Percentiles rank a stretch among this genome's conserved stretches.
phyloP scores from a whole-genome alignment of 805 yeast genomes.

The Zygoascus bituminiphila region DNA sequence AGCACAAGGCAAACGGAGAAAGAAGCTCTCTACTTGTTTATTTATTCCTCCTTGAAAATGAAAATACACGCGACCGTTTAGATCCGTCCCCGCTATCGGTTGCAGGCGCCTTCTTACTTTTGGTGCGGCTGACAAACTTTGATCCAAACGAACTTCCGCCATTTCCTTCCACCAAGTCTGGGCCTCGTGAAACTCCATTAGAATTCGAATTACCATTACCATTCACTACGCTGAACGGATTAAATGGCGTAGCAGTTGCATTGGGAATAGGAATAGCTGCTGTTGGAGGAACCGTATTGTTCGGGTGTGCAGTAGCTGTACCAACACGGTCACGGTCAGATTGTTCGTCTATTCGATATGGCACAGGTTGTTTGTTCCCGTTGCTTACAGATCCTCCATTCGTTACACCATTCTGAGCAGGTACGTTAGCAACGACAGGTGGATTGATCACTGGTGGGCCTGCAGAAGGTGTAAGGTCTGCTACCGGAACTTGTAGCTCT shows the following conservation, averaged over 20 bases:
- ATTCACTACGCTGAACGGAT: neutral
- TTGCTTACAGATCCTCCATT: neutral
- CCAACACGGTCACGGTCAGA: no score
- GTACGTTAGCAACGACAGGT: neutral
- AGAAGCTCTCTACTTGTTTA: neutral
- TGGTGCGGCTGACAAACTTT: neutral
- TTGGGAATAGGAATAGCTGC: neutral
- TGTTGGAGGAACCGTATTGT: neutral
- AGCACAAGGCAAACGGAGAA: no score
- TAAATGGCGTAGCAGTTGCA: neutral
- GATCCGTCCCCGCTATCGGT: neutral
- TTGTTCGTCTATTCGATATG: neutral
- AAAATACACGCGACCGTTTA: neutral
- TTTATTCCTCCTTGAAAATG: neutral
- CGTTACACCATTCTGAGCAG: neutral
- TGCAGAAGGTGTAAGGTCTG: constrained; percentile 5
- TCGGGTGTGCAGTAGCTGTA: neutral
- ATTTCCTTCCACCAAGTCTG: neutral
- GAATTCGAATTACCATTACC: no score
- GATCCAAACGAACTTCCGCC: neutral
- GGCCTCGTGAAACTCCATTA: no score
- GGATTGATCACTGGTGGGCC: constrained; percentile 2
- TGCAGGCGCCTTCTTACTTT: neutral
- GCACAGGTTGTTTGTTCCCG: neutral
- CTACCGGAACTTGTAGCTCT: constrained; percentile 18